A percentile compares a stretch with the other conserved stretches of the same genome.
phyloP scores from a whole-genome alignment of 139 green algal genomes.

The Chlorella vulgaris region DNA sequence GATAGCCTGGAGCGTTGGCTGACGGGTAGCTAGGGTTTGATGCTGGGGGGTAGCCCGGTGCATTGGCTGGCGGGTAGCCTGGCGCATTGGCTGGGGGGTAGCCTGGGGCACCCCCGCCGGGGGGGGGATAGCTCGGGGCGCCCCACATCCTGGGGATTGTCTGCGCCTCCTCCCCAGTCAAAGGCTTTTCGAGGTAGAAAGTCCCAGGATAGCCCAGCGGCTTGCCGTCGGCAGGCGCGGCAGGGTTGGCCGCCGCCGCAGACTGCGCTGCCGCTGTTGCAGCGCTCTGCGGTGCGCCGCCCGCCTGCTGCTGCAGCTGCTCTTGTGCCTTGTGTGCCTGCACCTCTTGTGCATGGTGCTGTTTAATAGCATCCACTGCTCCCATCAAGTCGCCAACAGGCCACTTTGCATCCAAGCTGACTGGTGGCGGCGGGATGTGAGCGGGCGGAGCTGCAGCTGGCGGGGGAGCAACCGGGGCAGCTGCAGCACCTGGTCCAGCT shows the following conservation, averaged over 20 bases:
- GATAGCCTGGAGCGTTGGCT: neutral
- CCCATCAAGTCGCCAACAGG: constrained; percentile 8
- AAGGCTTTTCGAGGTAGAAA: constrained; percentile 20
- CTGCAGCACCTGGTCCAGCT: too few species aligned
- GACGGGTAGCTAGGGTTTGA: too few species aligned
- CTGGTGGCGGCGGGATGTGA: neutral
- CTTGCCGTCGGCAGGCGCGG: neutral
- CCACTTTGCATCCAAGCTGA: neutral
- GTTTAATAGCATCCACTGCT: constrained; percentile 8
- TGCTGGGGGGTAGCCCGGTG: neutral
- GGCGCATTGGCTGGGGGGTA: neutral
- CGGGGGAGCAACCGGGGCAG: too few species aligned
- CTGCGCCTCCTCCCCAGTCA: neutral
- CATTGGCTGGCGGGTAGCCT: constrained; percentile 8
- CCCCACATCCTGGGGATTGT: constrained; percentile 19
- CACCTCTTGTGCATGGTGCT: constrained; percentile 8
- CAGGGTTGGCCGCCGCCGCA: neutral
- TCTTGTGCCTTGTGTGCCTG: neutral
- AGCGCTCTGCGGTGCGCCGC: neutral
- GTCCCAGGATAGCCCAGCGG: constrained; percentile 25
- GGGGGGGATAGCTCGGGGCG: constrained; percentile 10
- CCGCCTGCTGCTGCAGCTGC: neutral
- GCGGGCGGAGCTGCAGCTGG: neutral
- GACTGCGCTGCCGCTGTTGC: neutral
- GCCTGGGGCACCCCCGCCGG: neutral